phyloP scores from a whole-genome alignment of 805 yeast species.

The Citeromyces matritensis region DNA sequence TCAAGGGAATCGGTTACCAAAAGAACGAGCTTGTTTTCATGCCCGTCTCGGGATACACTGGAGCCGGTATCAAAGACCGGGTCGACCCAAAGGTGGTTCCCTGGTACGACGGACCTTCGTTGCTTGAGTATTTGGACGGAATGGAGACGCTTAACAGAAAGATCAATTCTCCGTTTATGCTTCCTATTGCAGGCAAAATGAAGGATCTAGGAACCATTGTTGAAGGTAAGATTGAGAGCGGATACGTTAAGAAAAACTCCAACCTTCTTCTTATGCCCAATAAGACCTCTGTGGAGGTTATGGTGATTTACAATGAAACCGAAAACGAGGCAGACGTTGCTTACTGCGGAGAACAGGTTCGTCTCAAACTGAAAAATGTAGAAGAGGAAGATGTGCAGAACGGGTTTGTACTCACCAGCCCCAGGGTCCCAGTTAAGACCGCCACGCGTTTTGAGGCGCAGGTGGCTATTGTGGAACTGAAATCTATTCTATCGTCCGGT shows the following conservation, averaged over 20 bases:
- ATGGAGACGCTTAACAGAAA: constrained; percentile 76
- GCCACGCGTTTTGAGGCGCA: constrained; percentile 90
- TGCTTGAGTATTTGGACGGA: constrained; percentile 77
- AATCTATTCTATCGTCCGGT: constrained; percentile 88
- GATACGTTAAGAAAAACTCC: constrained; percentile 73
- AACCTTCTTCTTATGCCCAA: constrained; percentile 85
- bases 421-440: constrained; percentile 78
- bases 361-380: constrained; percentile 83
- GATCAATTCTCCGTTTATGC: constrained; percentile 91
- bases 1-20: constrained; percentile 81
- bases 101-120: constrained; percentile 90
- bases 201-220: constrained; percentile 95
- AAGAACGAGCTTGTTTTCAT: constrained; percentile 79
- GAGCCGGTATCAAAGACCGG: constrained; percentile 89
- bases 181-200: constrained; percentile 89
- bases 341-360: constrained; percentile 93
- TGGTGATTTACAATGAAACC: constrained; percentile 84
- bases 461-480: constrained; percentile 91
- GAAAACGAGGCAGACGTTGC: constrained; percentile 89
- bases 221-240: constrained; percentile 97
- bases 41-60: constrained; percentile 98
- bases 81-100: constrained; percentile 60
- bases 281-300: constrained; percentile 67
- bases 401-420: constrained; percentile 85
- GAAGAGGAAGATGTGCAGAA: constrained; percentile 92